Conservation (phyloP, 805 yeast genomes). For the Starmera caribaea region DNA sequence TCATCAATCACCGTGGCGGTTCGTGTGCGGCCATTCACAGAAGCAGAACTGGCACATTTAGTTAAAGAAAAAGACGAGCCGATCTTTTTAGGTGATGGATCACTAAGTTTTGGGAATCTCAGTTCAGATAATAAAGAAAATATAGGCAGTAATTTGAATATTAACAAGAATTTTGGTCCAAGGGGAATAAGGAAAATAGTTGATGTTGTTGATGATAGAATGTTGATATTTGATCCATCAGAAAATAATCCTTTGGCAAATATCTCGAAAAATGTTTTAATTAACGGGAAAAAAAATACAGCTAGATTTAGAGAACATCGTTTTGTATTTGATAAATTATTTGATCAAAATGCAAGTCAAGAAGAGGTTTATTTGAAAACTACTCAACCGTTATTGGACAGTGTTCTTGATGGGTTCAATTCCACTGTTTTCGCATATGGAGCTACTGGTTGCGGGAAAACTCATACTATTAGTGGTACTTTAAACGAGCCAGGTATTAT, state of each 20-base stretch:
- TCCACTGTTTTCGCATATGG: slow-evolving; percentile 95
- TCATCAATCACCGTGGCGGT: slow-evolving; percentile 72
- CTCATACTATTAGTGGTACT: slow-evolving; percentile 80
- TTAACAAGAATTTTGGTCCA: slow-evolving; percentile 23
- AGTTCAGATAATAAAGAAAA: slow-evolving; percentile 11
- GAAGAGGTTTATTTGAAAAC: slow-evolving; percentile 57
- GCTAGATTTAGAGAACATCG: slow-evolving; percentile 60
- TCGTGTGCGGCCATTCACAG: slow-evolving; percentile 77
- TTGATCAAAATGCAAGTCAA: slow-evolving; percentile 59
- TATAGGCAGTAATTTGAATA: slow-evolving; percentile 7
- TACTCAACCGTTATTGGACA: slow-evolving; percentile 61
- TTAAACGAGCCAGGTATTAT: slow-evolving; percentile 70
- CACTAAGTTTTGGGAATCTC: slow-evolving; percentile 30
- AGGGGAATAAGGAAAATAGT: slow-evolving; percentile 59
- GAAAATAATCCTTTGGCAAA: slow-evolving; percentile 47
- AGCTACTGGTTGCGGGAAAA: slow-evolving; percentile 97
- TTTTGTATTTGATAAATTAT: slow-evolving; percentile 74
- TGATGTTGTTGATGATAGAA: slow-evolving; percentile 73
- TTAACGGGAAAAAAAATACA: slow-evolving; percentile 18
- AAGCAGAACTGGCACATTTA: slow-evolving; percentile 39
- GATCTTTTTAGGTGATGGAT: slow-evolving; percentile 46
- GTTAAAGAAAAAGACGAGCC: slow-evolving; percentile 27
- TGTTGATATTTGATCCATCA: slow-evolving; percentile 83
- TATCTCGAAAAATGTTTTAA: slow-evolving; percentile 23
- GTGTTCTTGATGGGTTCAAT: slow-evolving; percentile 76